phyloP scores from a whole-genome alignment of 768 basidiomycete species.

The Leucocoprinus birnbaumii region DNA sequence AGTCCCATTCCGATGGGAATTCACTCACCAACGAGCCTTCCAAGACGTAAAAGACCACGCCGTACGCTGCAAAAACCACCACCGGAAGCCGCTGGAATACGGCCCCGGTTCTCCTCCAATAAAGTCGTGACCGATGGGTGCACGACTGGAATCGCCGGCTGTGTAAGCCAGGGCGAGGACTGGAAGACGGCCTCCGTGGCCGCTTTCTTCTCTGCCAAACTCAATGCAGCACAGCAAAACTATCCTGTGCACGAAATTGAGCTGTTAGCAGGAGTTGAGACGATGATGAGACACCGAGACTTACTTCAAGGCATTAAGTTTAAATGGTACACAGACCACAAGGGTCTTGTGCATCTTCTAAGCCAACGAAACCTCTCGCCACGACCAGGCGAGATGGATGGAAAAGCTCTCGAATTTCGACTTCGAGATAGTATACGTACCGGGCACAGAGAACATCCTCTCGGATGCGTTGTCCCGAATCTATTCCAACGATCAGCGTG shows the following conservation, averaged over 20 bases:
- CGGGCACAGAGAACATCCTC: constrained; percentile 25
- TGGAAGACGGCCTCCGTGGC: constrained; percentile 22
- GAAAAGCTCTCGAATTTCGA: constrained; percentile 22
- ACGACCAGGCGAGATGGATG: constrained; percentile 33
- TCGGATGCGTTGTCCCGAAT: constrained; percentile 28
- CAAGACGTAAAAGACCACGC: constrained; percentile 28
- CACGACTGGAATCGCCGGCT: constrained; percentile 24
- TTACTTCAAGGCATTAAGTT: constrained; percentile 28
- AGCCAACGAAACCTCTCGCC: constrained; percentile 29
- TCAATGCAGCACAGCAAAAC: constrained; percentile 33
- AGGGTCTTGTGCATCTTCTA: constrained; percentile 23
- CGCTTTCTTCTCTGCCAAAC: constrained; percentile 33
- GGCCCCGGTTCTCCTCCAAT: constrained; percentile 16
- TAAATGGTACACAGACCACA: constrained; percentile 27
- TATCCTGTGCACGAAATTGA: constrained; percentile 38
- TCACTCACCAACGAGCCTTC: constrained; percentile 30
- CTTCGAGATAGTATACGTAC: constrained; percentile 9
- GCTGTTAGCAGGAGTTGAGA: constrained; percentile 31
- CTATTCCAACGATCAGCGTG: constrained; percentile 18
- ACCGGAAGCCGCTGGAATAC: constrained; percentile 19
- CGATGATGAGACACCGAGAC: constrained; percentile 24
- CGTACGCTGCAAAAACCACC: constrained; percentile 17
- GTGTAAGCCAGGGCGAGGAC: constrained; percentile 20
- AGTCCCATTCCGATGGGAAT: constrained; percentile 23
- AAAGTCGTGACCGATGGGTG: constrained; percentile 30